Evolutionary conservation across 805 yeast genomes (phyloP), one percentile per base, ranked within the genome.

Genomic region (Maudiozyma turicensis): DNA sequence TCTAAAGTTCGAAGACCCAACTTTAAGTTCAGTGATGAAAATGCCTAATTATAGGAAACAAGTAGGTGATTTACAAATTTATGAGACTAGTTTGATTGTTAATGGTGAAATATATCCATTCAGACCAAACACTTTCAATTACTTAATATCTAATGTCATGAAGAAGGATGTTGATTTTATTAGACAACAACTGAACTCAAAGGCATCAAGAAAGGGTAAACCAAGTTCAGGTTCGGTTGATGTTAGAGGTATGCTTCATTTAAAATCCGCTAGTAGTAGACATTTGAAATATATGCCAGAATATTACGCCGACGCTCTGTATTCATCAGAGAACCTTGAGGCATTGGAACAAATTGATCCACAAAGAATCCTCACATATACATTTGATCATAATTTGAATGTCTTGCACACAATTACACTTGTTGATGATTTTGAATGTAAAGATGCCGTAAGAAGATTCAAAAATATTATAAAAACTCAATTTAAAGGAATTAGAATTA

Each of bases 81-180:
- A 58, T 0, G 60, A 63, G 1, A 81, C 91, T 0, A 63, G 76
- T 0, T 67, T 87, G 4, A 73, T 88, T 45, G 77, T 80, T 31
- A 85, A 91, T 63, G 98, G 98, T 42, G 81, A 82, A 6, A 73
- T 85, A 14, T 67, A 71, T 50, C 74, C 73, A 3, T 71, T 82
- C 54, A 70, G 66, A 37, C 66, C 72, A 1, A 69, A 73, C 45
- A 54, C 61, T 4, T 84, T 87, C 84, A 80, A 80, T 52, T 68
- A 68, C 41, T 60, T 74, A 1, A 63, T 83, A 57, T 72, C 78
- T 3, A 71, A 65, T 37, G 85, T 82, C 54, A 54, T 81, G 14
- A 66, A 69, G 28, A 71, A 68, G 28, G 98, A 90, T 66, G 72
- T 68, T 3, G 49, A 54, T 2, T 50, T 46, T 39, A 46, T 66